Conservation (phyloP, 129 eudicot genomes). For the Chrysanthemum seticuspe region DNA sequence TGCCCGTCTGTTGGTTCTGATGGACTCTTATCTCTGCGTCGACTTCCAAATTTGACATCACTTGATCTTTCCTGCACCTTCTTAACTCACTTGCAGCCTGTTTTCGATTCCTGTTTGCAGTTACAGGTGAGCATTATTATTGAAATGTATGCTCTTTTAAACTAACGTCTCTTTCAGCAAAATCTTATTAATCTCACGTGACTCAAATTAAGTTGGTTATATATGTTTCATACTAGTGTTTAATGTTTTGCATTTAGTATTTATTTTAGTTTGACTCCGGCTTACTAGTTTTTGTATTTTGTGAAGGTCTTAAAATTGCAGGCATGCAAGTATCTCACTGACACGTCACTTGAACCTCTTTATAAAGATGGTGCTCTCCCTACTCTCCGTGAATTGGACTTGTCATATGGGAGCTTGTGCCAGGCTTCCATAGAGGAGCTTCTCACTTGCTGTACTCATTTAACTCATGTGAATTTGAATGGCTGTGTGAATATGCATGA, state of each 20-base stretch:
- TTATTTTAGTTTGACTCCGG: not conserved
- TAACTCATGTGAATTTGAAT: slow-evolving; percentile 89
- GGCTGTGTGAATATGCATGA: slow-evolving; percentile 96
- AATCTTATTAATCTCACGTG: not conserved
- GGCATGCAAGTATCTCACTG: slow-evolving; percentile 94
- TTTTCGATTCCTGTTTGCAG: slow-evolving; percentile 69
- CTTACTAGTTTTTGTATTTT: not conserved
- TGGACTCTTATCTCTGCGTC: slow-evolving; percentile 71
- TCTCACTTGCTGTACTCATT: slow-evolving; percentile 79
- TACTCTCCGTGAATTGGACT: slow-evolving; percentile 72
- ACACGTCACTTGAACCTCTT: slow-evolving; percentile 79
- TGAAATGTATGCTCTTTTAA: not conserved
- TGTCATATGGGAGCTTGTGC: slow-evolving; percentile 85
- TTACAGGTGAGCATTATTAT: slow-evolving; percentile 51
- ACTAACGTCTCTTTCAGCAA: not conserved
- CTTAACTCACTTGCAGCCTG: slow-evolving; percentile 82
- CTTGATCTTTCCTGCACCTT: slow-evolving; percentile 96
- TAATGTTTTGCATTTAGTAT: not conserved
- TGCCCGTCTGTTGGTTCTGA: slow-evolving; percentile 85
- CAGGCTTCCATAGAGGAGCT: slow-evolving; percentile 90
- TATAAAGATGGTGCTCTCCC: slow-evolving; percentile 85
- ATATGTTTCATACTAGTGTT: no score
- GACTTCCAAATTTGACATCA: slow-evolving; percentile 71
- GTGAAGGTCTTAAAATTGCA: slow-evolving; percentile 80
- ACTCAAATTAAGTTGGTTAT: no score